phyloP scores from a whole-genome alignment of 2,329 filamentous ascomycete species.

The Apiospora hydei region DNA sequence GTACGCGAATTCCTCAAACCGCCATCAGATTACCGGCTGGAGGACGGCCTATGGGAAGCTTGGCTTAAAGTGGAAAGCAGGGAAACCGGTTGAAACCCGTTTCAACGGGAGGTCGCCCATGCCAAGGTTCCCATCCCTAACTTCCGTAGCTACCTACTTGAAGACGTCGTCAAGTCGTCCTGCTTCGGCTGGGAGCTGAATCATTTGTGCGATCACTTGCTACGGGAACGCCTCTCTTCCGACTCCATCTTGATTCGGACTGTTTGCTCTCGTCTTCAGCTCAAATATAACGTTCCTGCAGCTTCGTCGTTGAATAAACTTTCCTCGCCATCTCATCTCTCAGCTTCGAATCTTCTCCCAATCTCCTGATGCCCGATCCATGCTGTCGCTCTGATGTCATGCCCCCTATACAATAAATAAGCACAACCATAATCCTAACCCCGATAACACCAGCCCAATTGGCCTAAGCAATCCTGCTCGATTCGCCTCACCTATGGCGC shows the following conservation, averaged over 20 bases:
- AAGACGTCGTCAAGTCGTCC: not conserved
- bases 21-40: not conserved
- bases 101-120: slow-evolving; percentile 26
- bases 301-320: slow-evolving; percentile 6
- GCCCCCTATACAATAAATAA: not conserved
- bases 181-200: not conserved
- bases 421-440: not conserved
- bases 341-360: not conserved
- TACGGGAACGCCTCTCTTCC: slow-evolving; percentile 2
- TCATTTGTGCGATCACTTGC: not conserved
- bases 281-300: slow-evolving; percentile 19
- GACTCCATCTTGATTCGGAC: not conserved
- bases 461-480: slow-evolving; percentile 2
- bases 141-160: not conserved
- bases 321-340: slow-evolving; percentile 11
- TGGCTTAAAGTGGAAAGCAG: not conserved
- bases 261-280: not conserved
- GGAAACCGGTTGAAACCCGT: slow-evolving; percentile 11
- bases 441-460: not conserved
- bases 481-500: not conserved
- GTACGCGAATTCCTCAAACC: not conserved
- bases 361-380: not conserved
- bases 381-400: slow-evolving; percentile 2
- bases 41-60: slow-evolving; percentile 11
- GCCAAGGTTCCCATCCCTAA: slow-evolving; percentile 24